These are phyloP conservation scores for Jacaranda mimosifolia DNA, from an alignment of 257 asterid species.

Conservation along the genomic window DNA sequence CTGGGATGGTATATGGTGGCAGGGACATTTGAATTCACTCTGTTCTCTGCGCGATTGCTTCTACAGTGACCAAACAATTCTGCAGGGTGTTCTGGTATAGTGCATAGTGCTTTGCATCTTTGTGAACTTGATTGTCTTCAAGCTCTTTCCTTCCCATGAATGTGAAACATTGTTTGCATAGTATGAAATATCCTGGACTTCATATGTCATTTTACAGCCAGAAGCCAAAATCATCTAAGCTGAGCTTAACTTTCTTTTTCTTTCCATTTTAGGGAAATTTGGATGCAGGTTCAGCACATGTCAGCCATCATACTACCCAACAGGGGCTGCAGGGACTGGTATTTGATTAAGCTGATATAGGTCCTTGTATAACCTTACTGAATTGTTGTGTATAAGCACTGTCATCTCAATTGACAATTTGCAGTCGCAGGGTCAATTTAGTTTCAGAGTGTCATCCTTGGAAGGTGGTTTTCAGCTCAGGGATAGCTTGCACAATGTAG, in stretches of 20 bases:
- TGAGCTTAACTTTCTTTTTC: not conserved
- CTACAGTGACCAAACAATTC: constrained; percentile 46
- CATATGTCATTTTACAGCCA: not conserved
- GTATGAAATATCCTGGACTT: not conserved
- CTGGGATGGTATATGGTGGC: constrained; percentile 25
- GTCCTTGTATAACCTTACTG: not conserved
- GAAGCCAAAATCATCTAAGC: not conserved
- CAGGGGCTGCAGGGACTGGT: constrained; percentile 46
- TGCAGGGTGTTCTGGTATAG: constrained; percentile 47
- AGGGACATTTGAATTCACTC: constrained; percentile 46
- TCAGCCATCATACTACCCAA: constrained; percentile 38
- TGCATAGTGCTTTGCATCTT: constrained; percentile 24
- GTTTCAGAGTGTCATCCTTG: constrained; percentile 40
- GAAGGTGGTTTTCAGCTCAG: constrained; percentile 44
- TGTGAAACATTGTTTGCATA: not conserved
- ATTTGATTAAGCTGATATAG: constrained; percentile 24
- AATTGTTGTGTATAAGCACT: not conserved
- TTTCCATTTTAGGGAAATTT: constrained; percentile 40
- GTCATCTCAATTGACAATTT: constrained; percentile 24
- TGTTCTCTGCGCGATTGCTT: constrained; percentile 45
- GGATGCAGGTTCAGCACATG: constrained; percentile 33
- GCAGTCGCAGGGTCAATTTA: constrained; percentile 47
- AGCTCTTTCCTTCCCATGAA: not conserved
- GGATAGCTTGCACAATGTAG: constrained; percentile 41
- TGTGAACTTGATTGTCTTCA: constrained; percentile 28